Evolutionary conservation across 2,329 filamentous ascomycete species (phyloP).

Genomic region (Malbranchea cinnamomea): DNA sequence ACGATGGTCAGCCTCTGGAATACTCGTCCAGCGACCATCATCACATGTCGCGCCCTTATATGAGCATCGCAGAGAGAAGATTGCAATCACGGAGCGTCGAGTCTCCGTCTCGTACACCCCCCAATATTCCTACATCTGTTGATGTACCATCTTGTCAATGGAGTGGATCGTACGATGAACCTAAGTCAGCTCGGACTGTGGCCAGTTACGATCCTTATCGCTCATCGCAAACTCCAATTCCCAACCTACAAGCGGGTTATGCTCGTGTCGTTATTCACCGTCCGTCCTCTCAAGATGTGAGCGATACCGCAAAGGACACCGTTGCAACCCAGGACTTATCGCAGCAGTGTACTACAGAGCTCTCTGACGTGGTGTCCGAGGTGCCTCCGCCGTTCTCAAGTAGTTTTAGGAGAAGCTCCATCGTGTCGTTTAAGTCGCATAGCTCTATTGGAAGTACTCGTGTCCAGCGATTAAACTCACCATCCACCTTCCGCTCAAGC

Average conservation of each 20-base stretch:
- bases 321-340: no score
- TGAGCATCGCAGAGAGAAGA: constrained; percentile 19
- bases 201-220: constrained; percentile 76
- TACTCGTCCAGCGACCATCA: constrained; percentile 88
- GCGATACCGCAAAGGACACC: no score
- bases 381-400: no score
- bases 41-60: constrained; percentile 40
- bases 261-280: constrained; percentile 57
- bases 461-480: constrained; percentile 21
- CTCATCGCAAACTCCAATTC: constrained; percentile 44
- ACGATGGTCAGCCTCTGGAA: constrained; percentile 56
- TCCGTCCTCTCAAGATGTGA: constrained; percentile 15
- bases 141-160: constrained; percentile 33
- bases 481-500: constrained; percentile 27
- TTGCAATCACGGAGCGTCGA: constrained; percentile 17
- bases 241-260: constrained; percentile 40
- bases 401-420: constrained; percentile 18
- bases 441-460: constrained; percentile 35
- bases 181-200: constrained; percentile 29
- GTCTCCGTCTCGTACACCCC: constrained; percentile 32
- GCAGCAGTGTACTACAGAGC: no score
- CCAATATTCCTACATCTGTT: constrained; percentile 41
- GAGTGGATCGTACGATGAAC: constrained; percentile 35
- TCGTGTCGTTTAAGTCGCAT: constrained; percentile 29
- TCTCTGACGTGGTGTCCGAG: no score